These are phyloP conservation scores for Beta macrorhiza DNA, from an alignment of 179 eudicot species.

Conservation along the genomic window DNA sequence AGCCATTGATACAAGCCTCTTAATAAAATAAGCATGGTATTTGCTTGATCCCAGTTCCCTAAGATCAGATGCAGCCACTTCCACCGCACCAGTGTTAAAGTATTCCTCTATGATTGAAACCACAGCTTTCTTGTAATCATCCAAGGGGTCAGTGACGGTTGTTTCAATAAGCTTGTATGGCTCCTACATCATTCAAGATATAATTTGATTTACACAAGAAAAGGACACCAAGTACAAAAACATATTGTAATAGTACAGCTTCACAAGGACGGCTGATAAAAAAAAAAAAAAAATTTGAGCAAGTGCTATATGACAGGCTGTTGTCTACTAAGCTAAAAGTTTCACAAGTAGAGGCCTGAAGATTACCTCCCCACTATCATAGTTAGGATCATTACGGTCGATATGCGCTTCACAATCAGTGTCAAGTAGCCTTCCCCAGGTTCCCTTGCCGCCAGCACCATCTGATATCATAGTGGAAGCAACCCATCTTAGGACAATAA, in stretches of 20 bases:
- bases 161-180: conserved; percentile 86
- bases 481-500: conserved; percentile 6
- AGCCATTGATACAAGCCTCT: conserved; percentile 87
- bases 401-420: conserved; percentile 65
- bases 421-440: conserved; percentile 92
- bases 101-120: conserved; percentile 87
- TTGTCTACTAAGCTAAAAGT: conserved; percentile 3
- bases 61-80: conserved; percentile 76
- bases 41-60: conserved; percentile 75
- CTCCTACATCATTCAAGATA: conserved; percentile 49
- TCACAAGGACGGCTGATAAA: not conserved
- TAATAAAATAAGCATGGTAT: conserved; percentile 88
- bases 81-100: conserved; percentile 79
- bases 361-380: conserved; percentile 90
- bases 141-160: conserved; percentile 75
- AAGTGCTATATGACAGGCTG: not conserved
- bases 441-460: conserved; percentile 96
- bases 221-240: not conserved
- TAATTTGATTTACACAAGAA: not conserved
- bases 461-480: conserved; percentile 39
- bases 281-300: not conserved
- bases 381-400: conserved; percentile 93
- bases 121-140: conserved; percentile 92
- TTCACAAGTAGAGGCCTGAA: not conserved
- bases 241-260: not conserved